Evolutionary conservation across 148 eudicot species (phyloP), one percentile per base, ranked within the genome.

Genomic region (Fagopyrum esculentum): DNA sequence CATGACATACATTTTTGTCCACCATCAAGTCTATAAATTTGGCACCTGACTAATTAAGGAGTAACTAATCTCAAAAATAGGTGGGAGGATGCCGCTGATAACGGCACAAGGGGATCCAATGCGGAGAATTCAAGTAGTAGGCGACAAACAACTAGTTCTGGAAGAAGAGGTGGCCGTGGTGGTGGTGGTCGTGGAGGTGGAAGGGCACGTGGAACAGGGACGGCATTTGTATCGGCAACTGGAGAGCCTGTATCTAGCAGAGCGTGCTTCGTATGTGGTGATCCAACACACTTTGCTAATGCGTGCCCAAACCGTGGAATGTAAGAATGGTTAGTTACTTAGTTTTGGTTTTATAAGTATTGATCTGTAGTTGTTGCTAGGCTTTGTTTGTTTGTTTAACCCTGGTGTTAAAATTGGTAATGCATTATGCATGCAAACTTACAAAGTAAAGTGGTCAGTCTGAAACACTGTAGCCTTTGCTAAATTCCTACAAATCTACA

Each of bases 211-310:
- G 71, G 70, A 74, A 86, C 60, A 71, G 81, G 74, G 4, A 79
- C 89, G 16, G 30, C 71, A 66, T 95, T 92, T 81, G 93, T 95
- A 46, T 95, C 98, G 16, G 94, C 97, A 73, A 90, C 94, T 61
- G 99, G 99, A 72, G 94, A 95, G n/a, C 97, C 97, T 49, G 73
- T 82, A 49, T 75, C 91, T 66, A 87, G 83, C 15, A 86, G 89
- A 84, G 80, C 91, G 75, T 92, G 99, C 80, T 95, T 76, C 79
- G 50, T 75, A 35, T 92, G 99, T 77, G 92, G 93, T 40, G 98
- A 95, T 84, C 94, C 99, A 17, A 81, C 94, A 12, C 99, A 95
- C 81, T 90, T 95, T 78, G 94, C 99, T 51, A 92, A 92, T 79
- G 91, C 79, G 68, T 95, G 99, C 77, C 99, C 99, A 19, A 89